Evolutionary conservation across 1,284 basidiomycete species (phyloP).

Genomic region (Volvariella surrecta): DNA sequence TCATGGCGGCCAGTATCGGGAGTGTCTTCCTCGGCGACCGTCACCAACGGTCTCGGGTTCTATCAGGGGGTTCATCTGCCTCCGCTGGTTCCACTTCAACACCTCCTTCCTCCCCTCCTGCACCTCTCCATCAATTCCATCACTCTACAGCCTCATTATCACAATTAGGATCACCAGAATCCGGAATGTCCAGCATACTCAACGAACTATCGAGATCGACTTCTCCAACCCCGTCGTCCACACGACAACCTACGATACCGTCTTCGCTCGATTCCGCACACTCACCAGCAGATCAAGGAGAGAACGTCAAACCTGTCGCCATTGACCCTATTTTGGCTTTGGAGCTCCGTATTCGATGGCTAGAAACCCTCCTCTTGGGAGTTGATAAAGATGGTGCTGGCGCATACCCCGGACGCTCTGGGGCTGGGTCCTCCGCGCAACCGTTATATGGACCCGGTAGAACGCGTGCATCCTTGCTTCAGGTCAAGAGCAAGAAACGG

Average conservation of each 20-base stretch:
- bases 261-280: conserved; percentile 7
- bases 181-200: neutral
- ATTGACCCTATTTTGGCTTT: conserved; percentile 61
- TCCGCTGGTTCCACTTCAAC: conserved; percentile 29
- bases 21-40: conserved; percentile 68
- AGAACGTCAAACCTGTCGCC: conserved; percentile 17
- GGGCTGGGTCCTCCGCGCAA: neutral
- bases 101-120: conserved; percentile 50
- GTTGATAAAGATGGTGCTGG: conserved; percentile 17
- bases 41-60: conserved; percentile 47
- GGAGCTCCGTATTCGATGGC: conserved; percentile 65
- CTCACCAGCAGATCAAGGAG: neutral
- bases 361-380: conserved; percentile 67
- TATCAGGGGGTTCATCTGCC: conserved; percentile 23
- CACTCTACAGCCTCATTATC: conserved; percentile 7
- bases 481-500: too few species aligned
- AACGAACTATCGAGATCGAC: neutral
- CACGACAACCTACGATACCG: conserved; percentile 10
- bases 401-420: too few species aligned
- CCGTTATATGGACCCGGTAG: conserved; percentile 22
- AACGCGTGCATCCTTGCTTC: conserved; percentile 15
- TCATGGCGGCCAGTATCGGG: conserved; percentile 42
- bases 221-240: neutral
- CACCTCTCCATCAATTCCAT: conserved; percentile 16
- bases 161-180: neutral